A percentile compares a stretch with the other conserved stretches of the same genome.
Evolutionary conservation across 1,284 basidiomycete species (phyloP).

Genomic region (Phylloboletellus chloephorus): DNA sequence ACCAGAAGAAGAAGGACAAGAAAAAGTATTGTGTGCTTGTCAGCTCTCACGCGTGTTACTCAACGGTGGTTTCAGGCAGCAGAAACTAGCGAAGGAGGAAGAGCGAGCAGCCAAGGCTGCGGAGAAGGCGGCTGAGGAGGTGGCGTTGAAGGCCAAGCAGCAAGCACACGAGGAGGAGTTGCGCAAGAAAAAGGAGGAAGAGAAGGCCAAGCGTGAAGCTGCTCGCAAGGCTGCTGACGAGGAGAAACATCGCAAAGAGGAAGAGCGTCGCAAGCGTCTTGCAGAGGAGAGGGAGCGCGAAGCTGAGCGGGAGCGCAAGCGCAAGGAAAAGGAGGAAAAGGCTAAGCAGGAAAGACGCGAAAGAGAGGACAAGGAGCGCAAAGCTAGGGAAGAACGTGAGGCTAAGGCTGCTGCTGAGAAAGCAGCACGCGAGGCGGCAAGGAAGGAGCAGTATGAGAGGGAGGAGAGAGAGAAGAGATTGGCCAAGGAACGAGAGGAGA

Average conservation of each 20-base stretch:
- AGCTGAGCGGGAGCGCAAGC: slow-evolving; percentile 59
- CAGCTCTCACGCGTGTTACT: slow-evolving; percentile 4
- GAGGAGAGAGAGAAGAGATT: slow-evolving; percentile 54
- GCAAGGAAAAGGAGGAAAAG: slow-evolving; percentile 63
- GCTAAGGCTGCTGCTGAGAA: slow-evolving; percentile 50
- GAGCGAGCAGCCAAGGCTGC: slow-evolving; percentile 77
- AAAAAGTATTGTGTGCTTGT: slow-evolving; percentile 54
- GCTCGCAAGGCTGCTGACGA: slow-evolving; percentile 73
- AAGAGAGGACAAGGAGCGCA: slow-evolving; percentile 57
- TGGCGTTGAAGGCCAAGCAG: slow-evolving; percentile 60
- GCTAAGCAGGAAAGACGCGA: slow-evolving; percentile 59
- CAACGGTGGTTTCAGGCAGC: slow-evolving; percentile 51
- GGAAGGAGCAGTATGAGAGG: slow-evolving; percentile 52
- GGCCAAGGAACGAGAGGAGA: slow-evolving; percentile 59
- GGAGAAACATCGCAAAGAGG: slow-evolving; percentile 71
- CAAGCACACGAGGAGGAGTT: slow-evolving; percentile 60
- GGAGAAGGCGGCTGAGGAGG: slow-evolving; percentile 78
- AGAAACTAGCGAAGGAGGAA: slow-evolving; percentile 90
- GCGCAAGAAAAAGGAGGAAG: slow-evolving; percentile 68
- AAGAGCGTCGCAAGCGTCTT: slow-evolving; percentile 69
- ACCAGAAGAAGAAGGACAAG: slow-evolving; percentile 99
- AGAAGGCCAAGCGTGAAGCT: slow-evolving; percentile 66
- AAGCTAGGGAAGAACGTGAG: slow-evolving; percentile 52
- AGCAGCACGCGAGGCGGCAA: slow-evolving; percentile 41
- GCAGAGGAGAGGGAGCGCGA: slow-evolving; percentile 63